These are phyloP conservation scores for Yamadazyma mexicana DNA, from an alignment of 1,139 yeast genomes.

Conservation along the genomic window DNA sequence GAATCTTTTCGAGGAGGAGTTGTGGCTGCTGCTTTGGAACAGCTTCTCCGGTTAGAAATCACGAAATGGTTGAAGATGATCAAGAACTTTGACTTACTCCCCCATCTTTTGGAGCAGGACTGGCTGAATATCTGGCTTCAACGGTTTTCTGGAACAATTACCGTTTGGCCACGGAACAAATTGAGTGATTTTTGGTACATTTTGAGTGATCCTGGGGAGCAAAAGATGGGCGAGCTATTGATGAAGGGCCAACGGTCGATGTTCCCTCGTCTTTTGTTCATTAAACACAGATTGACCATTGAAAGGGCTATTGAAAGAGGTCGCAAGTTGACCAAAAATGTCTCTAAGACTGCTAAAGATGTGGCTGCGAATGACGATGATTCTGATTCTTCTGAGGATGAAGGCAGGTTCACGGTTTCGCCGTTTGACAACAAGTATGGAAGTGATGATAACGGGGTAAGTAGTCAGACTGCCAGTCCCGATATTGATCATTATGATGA, in stretches of 20 bases:
- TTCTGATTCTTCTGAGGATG: slow-evolving; percentile 22
- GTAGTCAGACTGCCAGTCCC: slow-evolving; percentile 18
- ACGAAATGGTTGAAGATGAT: slow-evolving; percentile 73
- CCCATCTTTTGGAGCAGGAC: slow-evolving; percentile 70
- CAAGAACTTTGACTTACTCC: slow-evolving; percentile 64
- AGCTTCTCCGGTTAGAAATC: slow-evolving; percentile 67
- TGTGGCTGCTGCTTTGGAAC: slow-evolving; percentile 70
- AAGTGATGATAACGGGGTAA: slow-evolving; percentile 6
- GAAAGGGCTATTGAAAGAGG: slow-evolving; percentile 67
- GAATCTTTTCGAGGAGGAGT: slow-evolving; percentile 73
- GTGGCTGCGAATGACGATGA: slow-evolving; percentile 12
- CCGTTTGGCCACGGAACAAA: slow-evolving; percentile 71
- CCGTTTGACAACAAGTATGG: slow-evolving; percentile 11
- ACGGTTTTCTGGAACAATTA: slow-evolving; percentile 71
- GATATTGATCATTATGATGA: slow-evolving; percentile 9
- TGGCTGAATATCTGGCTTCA: slow-evolving; percentile 81
- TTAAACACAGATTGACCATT: slow-evolving; percentile 60
- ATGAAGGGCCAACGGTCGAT: slow-evolving; percentile 64
- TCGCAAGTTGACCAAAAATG: slow-evolving; percentile 21
- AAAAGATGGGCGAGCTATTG: slow-evolving; percentile 55
- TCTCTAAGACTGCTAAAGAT: slow-evolving; percentile 8
- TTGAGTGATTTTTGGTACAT: slow-evolving; percentile 63
- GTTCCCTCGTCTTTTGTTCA: slow-evolving; percentile 65
- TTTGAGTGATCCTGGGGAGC: slow-evolving; percentile 66
- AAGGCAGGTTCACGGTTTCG: slow-evolving; percentile 10